Evolutionary conservation across 768 basidiomycete genomes (phyloP).

Genomic region (Ramaria rubella): DNA sequence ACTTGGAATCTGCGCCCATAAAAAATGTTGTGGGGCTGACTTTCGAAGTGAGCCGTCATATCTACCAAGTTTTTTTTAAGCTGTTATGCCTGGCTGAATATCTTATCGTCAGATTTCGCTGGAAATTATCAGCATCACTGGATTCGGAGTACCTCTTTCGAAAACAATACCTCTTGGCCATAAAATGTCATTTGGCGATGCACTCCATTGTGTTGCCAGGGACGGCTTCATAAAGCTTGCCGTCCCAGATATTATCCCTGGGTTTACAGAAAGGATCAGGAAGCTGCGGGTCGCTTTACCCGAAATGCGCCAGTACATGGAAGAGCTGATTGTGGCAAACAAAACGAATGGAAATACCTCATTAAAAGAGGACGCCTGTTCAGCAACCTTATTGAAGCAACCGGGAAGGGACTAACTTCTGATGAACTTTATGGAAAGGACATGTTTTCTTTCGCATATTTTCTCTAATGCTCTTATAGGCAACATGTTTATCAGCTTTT

Average conservation of each 20-base stretch:
- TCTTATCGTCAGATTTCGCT: slow-evolving; percentile 16
- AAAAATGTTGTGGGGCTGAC: slow-evolving; percentile 1
- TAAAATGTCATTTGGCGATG: neutral
- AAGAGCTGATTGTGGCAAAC: neutral
- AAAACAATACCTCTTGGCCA: neutral
- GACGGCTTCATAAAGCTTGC: neutral
- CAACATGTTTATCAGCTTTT: neutral
- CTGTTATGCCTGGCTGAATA: slow-evolving; percentile 8
- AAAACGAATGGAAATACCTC: neutral
- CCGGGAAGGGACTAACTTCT: neutral
- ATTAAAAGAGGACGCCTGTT: neutral
- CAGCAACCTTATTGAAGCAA: neutral
- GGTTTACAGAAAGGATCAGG: neutral
- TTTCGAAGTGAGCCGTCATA: slow-evolving; percentile 8
- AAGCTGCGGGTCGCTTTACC: neutral
- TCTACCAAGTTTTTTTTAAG: slow-evolving; percentile 1
- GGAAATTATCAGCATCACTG: slow-evolving; percentile 22
- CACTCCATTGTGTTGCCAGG: neutral
- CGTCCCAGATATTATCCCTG: neutral
- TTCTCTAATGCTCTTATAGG: neutral
- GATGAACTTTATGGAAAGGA: neutral
- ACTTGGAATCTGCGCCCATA: neutral
- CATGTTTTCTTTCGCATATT: neutral
- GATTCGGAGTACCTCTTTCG: slow-evolving; percentile 22
- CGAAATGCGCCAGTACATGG: neutral